Conservation (phyloP, 2,329 filamentous ascomycete species). For the Fusarium sp. region DNA sequence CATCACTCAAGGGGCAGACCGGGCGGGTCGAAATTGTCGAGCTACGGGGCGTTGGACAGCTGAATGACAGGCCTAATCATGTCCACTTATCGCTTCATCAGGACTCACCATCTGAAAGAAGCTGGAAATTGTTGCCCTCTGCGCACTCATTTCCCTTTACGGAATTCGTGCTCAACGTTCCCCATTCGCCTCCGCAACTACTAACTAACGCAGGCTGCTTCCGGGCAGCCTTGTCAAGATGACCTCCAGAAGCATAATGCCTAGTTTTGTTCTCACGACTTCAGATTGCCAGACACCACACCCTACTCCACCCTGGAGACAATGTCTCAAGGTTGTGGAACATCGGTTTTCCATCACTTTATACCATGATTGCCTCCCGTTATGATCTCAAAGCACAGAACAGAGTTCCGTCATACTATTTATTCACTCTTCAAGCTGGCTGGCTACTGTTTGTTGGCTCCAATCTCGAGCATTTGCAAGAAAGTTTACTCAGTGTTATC, state of each 20-base stretch:
- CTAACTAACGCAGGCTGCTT: background rate
- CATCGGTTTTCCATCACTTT: constrained; percentile 31
- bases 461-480: background rate
- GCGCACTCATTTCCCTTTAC: constrained; percentile 13
- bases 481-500: background rate
- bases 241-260: constrained; percentile 17
- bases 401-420: background rate
- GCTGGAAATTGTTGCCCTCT: constrained; percentile 7
- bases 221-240: constrained; percentile 23
- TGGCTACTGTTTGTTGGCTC: background rate
- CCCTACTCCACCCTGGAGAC: constrained; percentile 32
- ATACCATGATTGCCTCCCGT: constrained; percentile 20
- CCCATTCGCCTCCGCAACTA: background rate
- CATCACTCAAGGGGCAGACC: constrained; percentile 17
- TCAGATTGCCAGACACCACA: constrained; percentile 18
- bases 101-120: constrained; percentile 4
- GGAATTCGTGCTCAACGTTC: constrained; percentile 2
- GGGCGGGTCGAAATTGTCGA: constrained; percentile 35
- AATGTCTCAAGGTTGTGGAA: constrained; percentile 33
- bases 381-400: background rate
- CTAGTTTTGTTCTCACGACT: constrained; percentile 6
- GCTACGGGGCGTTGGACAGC: constrained; percentile 25
- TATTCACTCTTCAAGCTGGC: background rate
- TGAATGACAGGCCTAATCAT: constrained; percentile 20
- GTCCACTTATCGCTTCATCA: background rate